Conservation (phyloP, 2,329 filamentous ascomycete species). For the Claviceps purpurea region DNA sequence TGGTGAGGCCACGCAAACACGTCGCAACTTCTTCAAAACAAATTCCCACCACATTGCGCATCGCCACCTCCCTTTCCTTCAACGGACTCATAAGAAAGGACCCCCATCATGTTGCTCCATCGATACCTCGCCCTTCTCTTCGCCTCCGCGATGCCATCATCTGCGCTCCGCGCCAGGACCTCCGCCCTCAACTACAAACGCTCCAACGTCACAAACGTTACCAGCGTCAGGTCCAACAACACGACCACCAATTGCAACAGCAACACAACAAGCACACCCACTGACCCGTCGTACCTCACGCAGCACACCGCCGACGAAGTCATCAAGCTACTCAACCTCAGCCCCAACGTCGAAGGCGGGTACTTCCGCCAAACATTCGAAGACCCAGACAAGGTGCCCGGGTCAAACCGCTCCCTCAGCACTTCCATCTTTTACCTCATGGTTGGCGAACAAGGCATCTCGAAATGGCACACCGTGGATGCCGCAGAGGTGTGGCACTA, state of each 20-base stretch:
- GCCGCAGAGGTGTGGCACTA: constrained; percentile 39
- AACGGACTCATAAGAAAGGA: too few relatives aligned
- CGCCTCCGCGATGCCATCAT: too few relatives aligned
- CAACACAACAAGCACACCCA: background rate
- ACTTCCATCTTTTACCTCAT: constrained; percentile 41
- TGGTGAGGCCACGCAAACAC: too few relatives aligned
- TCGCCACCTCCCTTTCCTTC: too few relatives aligned
- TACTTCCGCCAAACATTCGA: constrained; percentile 33
- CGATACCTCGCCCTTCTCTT: too few relatives aligned
- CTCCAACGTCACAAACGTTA: too few relatives aligned
- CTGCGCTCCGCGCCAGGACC: too few relatives aligned
- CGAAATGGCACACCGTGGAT: constrained; percentile 35
- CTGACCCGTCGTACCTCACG: background rate
- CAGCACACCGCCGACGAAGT: constrained; percentile 23
- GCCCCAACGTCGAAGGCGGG: constrained; percentile 34
- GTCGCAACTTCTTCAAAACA: too few relatives aligned
- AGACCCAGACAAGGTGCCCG: constrained; percentile 15
- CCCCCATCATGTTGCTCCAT: too few relatives aligned
- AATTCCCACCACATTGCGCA: too few relatives aligned
- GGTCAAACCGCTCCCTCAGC: constrained; percentile 26
- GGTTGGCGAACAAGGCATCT: constrained; percentile 26
- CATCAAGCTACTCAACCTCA: constrained; percentile 27
- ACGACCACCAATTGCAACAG: background rate
- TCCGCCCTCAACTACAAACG: too few relatives aligned
- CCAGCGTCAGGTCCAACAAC: background rate